Evolutionary conservation across 228 moss, liverwort and hornwort genomes (phyloP).

Genomic region (Sphagnum magellanicum): DNA sequence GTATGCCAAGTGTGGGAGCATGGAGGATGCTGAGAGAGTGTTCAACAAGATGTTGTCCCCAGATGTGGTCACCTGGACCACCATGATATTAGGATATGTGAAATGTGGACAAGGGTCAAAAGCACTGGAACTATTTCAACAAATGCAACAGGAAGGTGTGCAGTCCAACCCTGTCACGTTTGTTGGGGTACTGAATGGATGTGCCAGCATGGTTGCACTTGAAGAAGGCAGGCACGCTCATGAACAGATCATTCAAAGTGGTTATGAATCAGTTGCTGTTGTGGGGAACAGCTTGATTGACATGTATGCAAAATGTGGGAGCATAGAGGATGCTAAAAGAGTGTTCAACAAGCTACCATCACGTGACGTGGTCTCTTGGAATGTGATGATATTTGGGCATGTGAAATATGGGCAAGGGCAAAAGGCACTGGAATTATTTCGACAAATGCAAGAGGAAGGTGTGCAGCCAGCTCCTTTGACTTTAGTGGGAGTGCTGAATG

Average conservation of each 20-base stretch:
- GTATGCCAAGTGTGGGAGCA: constrained; percentile 38
- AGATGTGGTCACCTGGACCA: constrained; percentile 44
- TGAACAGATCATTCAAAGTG: constrained; percentile 14
- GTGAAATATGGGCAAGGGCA: constrained; percentile 18
- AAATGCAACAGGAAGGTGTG: constrained; percentile 30
- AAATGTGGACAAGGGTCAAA: constrained; percentile 17
- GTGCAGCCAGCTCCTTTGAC: constrained; percentile 39
- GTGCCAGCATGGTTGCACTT: constrained; percentile 16
- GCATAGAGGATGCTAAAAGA: constrained; percentile 19
- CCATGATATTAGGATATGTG: constrained; percentile 38
- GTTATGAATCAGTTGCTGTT: constrained; percentile 18
- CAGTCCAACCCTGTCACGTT: constrained; percentile 19
- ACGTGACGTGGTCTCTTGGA: constrained; percentile 48
- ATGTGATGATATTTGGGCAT: constrained; percentile 35
- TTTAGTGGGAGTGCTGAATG: constrained; percentile 42
- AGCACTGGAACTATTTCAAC: constrained; percentile 29
- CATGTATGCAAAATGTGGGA: constrained; percentile 42
- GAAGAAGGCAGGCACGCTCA: constrained; percentile 23
- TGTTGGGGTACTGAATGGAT: constrained; percentile 42
- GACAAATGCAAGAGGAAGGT: constrained; percentile 40
- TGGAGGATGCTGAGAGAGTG: constrained; percentile 20
- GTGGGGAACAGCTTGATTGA: constrained; percentile 44
- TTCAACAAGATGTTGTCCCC: constrained; percentile 18
- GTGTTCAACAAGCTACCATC: constrained; percentile 27
- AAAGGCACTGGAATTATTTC: constrained; percentile 29